A percentile compares a stretch with the other conserved stretches of the same genome.
Evolutionary conservation across 371 early-diverging fungal species (phyloP).

Genomic region (Dichotomocladium elegans): DNA sequence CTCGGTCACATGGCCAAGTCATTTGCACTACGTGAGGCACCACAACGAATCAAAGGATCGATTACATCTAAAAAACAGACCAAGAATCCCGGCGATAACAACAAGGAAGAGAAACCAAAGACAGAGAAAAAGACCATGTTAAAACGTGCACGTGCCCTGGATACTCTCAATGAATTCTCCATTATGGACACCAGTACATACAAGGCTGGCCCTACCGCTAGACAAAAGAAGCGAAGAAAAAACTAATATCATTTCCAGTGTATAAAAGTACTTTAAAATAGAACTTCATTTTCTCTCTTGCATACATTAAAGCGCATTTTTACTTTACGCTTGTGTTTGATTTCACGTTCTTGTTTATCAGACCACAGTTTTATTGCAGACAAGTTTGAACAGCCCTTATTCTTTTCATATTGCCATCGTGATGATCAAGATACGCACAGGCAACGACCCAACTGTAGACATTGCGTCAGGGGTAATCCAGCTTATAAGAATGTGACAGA

Average conservation of each 20-base stretch:
- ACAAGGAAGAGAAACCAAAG: conserved; percentile 26
- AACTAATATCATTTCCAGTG: not conserved
- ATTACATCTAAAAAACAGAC: conserved; percentile 50
- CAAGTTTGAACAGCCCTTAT: too few species aligned
- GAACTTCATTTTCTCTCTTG: not conserved
- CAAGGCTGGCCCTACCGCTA: conserved; percentile 33
- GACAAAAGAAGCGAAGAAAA: conserved; percentile 23
- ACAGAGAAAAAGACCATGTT: conserved; percentile 19
- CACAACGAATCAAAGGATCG: conserved; percentile 53
- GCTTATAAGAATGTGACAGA: too few species aligned
- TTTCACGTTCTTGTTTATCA: too few species aligned
- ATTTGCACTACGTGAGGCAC: conserved; percentile 91
- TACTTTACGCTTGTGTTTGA: too few species aligned
- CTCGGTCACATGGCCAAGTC: conserved; percentile 94
- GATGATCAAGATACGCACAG: too few species aligned
- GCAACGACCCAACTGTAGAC: too few species aligned
- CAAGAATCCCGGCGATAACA: conserved; percentile 35
- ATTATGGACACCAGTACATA: conserved; percentile 23
- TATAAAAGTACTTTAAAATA: not conserved
- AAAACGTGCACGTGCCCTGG: conserved; percentile 25
- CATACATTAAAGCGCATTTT: too few species aligned
- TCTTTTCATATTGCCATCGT: too few species aligned
- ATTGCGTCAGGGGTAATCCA: too few species aligned
- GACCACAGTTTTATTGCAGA: too few species aligned
- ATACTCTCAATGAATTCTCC: conserved; percentile 44